Evolutionary conservation across 2,329 filamentous ascomycete genomes (phyloP), one percentile per base, ranked within the genome.

Genomic region (Ceratocystis huliohia): DNA sequence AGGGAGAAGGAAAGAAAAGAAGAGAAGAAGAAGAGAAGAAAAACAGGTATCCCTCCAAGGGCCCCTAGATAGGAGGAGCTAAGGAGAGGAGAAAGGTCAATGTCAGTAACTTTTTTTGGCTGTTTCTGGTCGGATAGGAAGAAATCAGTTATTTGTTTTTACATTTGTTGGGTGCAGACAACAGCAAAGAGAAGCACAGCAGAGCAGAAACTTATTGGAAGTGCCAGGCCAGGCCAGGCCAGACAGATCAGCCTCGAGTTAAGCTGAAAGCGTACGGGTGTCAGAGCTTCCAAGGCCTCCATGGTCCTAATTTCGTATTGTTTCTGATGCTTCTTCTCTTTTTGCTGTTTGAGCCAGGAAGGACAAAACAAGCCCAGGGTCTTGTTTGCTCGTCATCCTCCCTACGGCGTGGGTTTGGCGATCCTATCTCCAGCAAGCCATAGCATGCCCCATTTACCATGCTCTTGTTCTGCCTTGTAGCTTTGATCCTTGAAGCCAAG

Each of bases 91-190:
- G 20, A 25, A 57, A 15, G 15, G n/a, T 7, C 53, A 57, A 22
- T 66, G 46, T 66, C 65, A 66, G 65, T 66, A 63, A 66, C 25
- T 66, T 66, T 66, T 62, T 62, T 66, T 45, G 28, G 33, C 57
- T 57, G 30, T 67, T 67, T 37, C 61, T 64, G 50, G 41, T 67
- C 65, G 50, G 65, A 67, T 61, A 28, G 61, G 53, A 57, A 28
- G 53, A 50, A 30, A 67, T 67, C 65, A 67, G 65, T 59, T 25
- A 67, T 25, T 67, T 64, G 59, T 50, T 48, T 22, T 22, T 56
- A 28, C 63, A 44, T 13, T n/a, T 22, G 56, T 22, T 41, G 33
- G 33, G 30, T 33, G 30, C 30, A 33, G 30, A 33, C n/a, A 33
- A n/a, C 13, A 37, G 4, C n/a, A 33, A 8, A 20, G 15, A 62